Percentiles rank a stretch among this genome's conserved stretches.
phyloP scores from a whole-genome alignment of 2,329 filamentous ascomycete genomes.

The Chaetothyriales sp. region DNA sequence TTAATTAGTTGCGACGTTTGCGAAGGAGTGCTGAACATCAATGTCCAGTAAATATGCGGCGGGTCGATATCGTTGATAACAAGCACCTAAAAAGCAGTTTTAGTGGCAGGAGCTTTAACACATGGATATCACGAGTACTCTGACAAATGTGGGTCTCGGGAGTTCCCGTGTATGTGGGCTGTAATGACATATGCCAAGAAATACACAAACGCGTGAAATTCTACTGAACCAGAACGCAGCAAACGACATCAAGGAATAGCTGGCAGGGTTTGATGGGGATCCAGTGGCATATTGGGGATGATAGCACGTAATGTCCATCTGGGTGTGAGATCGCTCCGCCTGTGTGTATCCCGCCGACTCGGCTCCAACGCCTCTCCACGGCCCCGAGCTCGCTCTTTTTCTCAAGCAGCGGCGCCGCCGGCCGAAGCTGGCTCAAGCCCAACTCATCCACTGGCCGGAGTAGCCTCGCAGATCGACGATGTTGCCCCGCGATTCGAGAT shows the following conservation, averaged over 20 bases:
- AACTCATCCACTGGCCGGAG: constrained; percentile 40
- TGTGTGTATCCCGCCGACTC: not conserved
- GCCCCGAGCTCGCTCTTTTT: not conserved
- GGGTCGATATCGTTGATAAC: not conserved
- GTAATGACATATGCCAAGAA: not conserved
- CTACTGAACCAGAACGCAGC: not conserved
- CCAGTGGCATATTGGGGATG: not conserved
- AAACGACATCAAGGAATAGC: not conserved
- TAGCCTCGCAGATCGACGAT: constrained; percentile 66
- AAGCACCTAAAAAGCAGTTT: no score
- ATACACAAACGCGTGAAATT: not conserved
- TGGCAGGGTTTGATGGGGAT: not conserved
- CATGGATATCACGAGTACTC: not conserved
- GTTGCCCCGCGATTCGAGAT: constrained; percentile 86
- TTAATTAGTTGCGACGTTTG: not conserved
- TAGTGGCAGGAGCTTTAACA: no score
- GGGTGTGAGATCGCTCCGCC: not conserved
- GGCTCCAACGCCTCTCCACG: not conserved
- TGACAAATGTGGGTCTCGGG: not conserved
- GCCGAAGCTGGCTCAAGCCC: constrained; percentile 22
- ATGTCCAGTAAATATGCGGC: not conserved
- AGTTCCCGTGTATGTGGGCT: not conserved
- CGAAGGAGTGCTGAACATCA: not conserved
- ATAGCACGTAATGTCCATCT: not conserved
- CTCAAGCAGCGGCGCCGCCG: not conserved